phyloP scores from a whole-genome alignment of 2,329 filamentous ascomycete genomes.

The Clarireedia homoeocarpa region DNA sequence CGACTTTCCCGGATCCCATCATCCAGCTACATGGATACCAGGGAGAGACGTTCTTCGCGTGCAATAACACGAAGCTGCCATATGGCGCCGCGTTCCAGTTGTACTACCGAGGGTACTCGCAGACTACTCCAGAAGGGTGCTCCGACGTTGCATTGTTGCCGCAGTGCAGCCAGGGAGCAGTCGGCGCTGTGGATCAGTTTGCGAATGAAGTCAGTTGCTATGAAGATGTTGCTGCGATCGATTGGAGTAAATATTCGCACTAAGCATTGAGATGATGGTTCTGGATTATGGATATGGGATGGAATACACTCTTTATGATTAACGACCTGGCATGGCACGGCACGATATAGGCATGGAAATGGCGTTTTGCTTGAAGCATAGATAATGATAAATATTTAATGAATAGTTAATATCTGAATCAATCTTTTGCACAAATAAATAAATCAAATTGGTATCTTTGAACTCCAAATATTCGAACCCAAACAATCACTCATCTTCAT shows the following conservation, averaged over 20 bases:
- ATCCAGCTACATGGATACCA: slow-evolving; percentile 21
- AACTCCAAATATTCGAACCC: no score
- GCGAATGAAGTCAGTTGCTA: slow-evolving; percentile 35
- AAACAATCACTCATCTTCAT: no score
- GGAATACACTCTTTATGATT: background rate
- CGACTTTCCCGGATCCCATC: slow-evolving; percentile 31
- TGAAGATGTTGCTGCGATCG: slow-evolving; percentile 32
- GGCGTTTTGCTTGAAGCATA: no score
- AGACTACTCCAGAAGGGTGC: slow-evolving; percentile 34
- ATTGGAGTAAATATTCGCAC: slow-evolving; percentile 30
- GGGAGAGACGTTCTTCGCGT: slow-evolving; percentile 35
- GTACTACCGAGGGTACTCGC: slow-evolving; percentile 33
- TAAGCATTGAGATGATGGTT: background rate
- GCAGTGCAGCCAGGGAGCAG: slow-evolving; percentile 33
- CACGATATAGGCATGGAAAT: no score
- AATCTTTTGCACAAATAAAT: no score
- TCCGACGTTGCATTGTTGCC: slow-evolving; percentile 37
- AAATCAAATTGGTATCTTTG: no score
- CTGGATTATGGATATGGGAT: background rate
- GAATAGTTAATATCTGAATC: no score
- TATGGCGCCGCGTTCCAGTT: slow-evolving; percentile 35
- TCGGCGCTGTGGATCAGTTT: slow-evolving; percentile 34
- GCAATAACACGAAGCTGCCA: slow-evolving; percentile 32
- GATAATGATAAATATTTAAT: no score
- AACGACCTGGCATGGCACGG: no score